Base-by-base conservation (phyloP, 306 rosid species). In the Vigna hirtella region DNA sequence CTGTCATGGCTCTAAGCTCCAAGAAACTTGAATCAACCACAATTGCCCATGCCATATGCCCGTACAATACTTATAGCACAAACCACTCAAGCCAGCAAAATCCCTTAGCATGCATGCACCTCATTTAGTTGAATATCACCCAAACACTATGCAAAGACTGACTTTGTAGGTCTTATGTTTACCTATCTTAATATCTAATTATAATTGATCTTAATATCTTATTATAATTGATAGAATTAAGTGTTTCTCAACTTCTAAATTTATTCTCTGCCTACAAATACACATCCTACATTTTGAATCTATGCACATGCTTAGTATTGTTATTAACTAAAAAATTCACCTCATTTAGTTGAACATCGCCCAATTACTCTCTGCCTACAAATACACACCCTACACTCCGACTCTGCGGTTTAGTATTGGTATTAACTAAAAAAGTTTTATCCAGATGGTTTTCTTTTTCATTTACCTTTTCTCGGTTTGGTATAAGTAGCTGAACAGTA, bases 11-110 rank as follows among this genome's bases (percentile, higher is more conserved):
- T 77, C 73, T 77, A 38, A 51, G 43, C 66, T 65, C 56, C 45
- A 64, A 65, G 17, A 22, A 28, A 67, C 67, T 50, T 76, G 42
- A 77, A 77, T 51, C 66, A 77, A 15, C 34, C 26, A 74, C 70
- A 74, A 59, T 15, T 2, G 14, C 47, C 68, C 47, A n/a, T 5
- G 45, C 45, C 49, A 64, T 38, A 64, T n/a, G 36, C 30, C 70
- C 32, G 3, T 9, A 9, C 30, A 38, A 4, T 30, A 40, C 48
- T 38, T 9, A 3, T n/a, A 38, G 70, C 8, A 40, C 51, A 38
- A 65, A 45, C 22, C 48, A 63, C 47, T 42, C 47, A 42, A 34
- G 30, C 57, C 53, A 36, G 8, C 57, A 40, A 66, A 64, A n/a
- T n/a, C 51, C 45, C 14, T 40, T 38, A 28, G 45, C 57, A 26